Evolutionary conservation across 1,284 basidiomycete genomes (phyloP).

Genomic region (Austroboletus novae-zelandiae): DNA sequence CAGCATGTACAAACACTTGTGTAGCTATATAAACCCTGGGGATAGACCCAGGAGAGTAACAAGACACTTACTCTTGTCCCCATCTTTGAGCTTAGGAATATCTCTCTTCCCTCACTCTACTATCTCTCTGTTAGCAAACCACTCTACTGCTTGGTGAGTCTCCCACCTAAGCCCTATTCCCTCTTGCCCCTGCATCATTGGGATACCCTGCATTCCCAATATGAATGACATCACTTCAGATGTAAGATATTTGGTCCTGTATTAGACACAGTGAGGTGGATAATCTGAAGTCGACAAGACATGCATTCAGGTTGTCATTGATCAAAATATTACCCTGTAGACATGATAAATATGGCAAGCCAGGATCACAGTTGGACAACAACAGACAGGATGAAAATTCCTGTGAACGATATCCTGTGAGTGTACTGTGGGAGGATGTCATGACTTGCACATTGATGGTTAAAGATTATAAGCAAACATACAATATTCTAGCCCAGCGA

Average conservation of each 20-base stretch:
- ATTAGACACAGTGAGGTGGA: neutral
- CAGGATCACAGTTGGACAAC: neutral
- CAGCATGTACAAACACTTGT: too few relatives aligned
- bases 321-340: constrained; percentile 1
- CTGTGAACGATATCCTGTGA: neutral
- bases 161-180: too few relatives aligned
- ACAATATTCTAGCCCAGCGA: neutral
- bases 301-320: constrained; percentile 1
- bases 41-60: too few relatives aligned
- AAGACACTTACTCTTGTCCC: too few relatives aligned
- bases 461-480: neutral
- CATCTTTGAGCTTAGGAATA: too few relatives aligned
- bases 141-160: too few relatives aligned
- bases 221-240: neutral
- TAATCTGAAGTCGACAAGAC: constrained; percentile 9
- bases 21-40: too few relatives aligned
- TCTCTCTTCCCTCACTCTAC: too few relatives aligned
- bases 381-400: neutral
- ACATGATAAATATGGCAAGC: neutral
- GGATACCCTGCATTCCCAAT: too few relatives aligned
- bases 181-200: too few relatives aligned
- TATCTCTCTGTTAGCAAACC: too few relatives aligned
- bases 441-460: neutral
- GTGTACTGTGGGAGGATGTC: neutral
- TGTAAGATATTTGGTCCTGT: neutral